Base-by-base conservation (phyloP, 306 rosid genomes). In the Corylus americana region DNA sequence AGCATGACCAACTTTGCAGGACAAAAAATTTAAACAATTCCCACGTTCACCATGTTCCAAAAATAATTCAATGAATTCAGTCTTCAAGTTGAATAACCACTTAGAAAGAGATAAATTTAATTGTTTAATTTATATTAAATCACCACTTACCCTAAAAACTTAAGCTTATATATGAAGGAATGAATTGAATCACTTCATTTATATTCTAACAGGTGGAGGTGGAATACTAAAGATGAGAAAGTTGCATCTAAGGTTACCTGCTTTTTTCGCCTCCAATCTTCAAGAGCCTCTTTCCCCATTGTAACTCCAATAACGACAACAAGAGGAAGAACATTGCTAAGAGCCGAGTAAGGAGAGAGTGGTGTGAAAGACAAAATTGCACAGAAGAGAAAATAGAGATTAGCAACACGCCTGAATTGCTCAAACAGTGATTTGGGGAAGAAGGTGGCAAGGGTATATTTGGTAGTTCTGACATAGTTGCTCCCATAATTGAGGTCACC, bases 341-440 rank as follows among this genome's bases (percentile, higher is more conserved):
- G 72, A 3, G 96, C 89, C 1, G 99, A 82, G 84, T 92, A 96
- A 70, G 99, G 99, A 14, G 99, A 88, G 14, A 93, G 89, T 1
- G 98, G 89, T 8, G 87, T 82, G 83, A 93, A 93, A 68, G 99
- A 89, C 77, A 93, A 22, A 53, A 90, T 35, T 50, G 98, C 98
- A 83, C 92, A 89, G 25, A 96, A 73, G 50, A 96, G 91, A 88
- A 96, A 96, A 77, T 89, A 96, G 0, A 91, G 20, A 80, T 96
- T 96, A 11, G 98, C 99, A 76, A 90, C 98, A 62, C 99, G 82
- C 67, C 99, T 83, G 79, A 96, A 96, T 55, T 96, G 99, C 90
- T 96, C 99, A 83, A 90, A 96, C 89, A 93, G 63, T 1, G 99
- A 87, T 78, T 90, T 93, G 8, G 99, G 99, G 4, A 96, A 71